Base-by-base conservation (phyloP, 2,329 filamentous ascomycete species). In the Thelonectria rubi region DNA sequence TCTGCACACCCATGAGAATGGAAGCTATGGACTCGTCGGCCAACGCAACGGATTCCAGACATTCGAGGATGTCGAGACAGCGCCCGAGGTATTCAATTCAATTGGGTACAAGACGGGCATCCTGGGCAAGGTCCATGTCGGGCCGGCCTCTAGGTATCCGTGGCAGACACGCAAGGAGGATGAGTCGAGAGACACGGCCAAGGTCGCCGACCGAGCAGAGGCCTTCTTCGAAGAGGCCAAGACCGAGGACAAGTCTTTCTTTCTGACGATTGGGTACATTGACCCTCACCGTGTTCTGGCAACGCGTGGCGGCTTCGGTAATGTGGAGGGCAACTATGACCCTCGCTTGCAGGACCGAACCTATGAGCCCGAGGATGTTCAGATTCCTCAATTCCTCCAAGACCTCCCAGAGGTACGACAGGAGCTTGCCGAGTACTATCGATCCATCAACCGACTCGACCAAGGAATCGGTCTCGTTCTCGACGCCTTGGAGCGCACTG, bases 121-220 rank as follows among this genome's bases (percentile, higher is more conserved):
- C 20, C 68, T 83, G 2, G 80, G 80, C 3, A 84, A 84, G 65
- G 71, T 84, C 0, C 82, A 84, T 48, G 81, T 84, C 11, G 80
- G 79, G 1, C 81, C 78, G 1, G 58, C 40, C 7, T 63, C 53
- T 11, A 49, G 57, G 54, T 63, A 63, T 37, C 60, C 78, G 0
- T 84, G 81, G 80, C 67, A 80, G 43, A 65, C 75, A 12, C 55
- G 69, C n/a, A 70, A 75, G 24, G 77, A 79, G 59, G 82, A 80
- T 57, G 72, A 72, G 5, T 82, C 72, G 3, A 74, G 82, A 11
- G 77, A 85, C 60, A 80, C 83, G 5, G 72, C 73, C 12, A 73
- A 71, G 66, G 73, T 77, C 8, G 79, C 81, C 0, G 77, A 78
- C 21, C 73, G 73, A 43, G 76, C 76, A 1, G 73, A 65, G 9